Conservation (phyloP, 192 early-diverging fungal genomes). For the Gorgonomyces haynaldii region DNA sequence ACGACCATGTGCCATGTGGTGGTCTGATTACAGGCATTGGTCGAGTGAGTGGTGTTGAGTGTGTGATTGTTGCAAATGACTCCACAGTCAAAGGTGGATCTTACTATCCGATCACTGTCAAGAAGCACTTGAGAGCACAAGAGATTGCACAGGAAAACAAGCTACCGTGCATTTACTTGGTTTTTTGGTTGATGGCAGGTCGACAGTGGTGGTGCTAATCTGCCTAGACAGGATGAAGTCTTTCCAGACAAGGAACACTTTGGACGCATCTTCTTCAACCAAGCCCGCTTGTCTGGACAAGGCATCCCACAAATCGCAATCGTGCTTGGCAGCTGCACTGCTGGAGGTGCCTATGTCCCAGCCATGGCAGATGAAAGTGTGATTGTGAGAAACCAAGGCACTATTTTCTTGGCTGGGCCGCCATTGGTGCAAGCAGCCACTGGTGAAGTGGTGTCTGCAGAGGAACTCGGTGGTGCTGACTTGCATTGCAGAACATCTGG, state of each 20-base stretch:
- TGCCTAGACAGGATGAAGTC: constrained; percentile 88
- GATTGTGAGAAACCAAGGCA: constrained; percentile 89
- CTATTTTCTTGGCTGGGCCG: constrained; percentile 92
- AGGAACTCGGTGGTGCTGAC: constrained; percentile 91
- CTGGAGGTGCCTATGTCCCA: constrained; percentile 91
- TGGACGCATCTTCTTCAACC: constrained; percentile 94
- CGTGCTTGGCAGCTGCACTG: constrained; percentile 94
- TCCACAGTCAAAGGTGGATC: constrained; percentile 97
- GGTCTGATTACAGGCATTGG: constrained; percentile 96
- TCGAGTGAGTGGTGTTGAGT: constrained; percentile 79
- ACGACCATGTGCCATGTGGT: constrained; percentile 72
- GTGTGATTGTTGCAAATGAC: constrained; percentile 96
- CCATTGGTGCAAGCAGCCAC: constrained; percentile 94
- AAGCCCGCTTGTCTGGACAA: constrained; percentile 47
- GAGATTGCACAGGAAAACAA: constrained; percentile 90
- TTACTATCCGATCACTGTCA: constrained; percentile 84
- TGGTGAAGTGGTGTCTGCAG: constrained; percentile 83
- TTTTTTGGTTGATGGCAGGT: constrained; percentile 27
- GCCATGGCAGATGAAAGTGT: constrained; percentile 98
- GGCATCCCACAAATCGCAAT: constrained; percentile 96
- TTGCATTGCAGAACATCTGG: constrained; percentile 87
- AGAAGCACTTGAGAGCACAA: constrained; percentile 95
- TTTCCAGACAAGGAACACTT: constrained; percentile 84
- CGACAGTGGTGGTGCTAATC: constrained; percentile 89
- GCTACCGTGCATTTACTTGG: constrained; percentile 86